These are phyloP conservation scores for Cryptococcus sp. DNA, from an alignment of 1,284 basidiomycete species.

Conservation along the genomic window DNA sequence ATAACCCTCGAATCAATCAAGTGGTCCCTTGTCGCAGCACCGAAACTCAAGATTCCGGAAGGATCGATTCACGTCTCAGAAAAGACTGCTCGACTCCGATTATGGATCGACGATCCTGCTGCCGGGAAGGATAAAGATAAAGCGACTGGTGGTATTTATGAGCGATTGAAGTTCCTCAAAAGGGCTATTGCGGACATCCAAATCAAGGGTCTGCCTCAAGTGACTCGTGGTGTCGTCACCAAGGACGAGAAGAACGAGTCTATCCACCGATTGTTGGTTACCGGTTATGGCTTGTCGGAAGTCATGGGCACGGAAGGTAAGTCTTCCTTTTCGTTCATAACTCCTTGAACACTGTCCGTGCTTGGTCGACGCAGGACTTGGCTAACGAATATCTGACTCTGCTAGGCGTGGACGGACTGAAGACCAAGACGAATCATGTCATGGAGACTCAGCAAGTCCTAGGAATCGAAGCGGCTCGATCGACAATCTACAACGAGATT, in stretches of 20 bases:
- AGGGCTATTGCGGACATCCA: slow-evolving; percentile 78
- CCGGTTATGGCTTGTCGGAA: slow-evolving; percentile 95
- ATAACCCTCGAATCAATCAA: slow-evolving; percentile 91
- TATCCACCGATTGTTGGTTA: slow-evolving; percentile 67
- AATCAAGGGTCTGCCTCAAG: slow-evolving; percentile 85
- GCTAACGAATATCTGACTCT: neutral
- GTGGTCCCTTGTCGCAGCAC: slow-evolving; percentile 81
- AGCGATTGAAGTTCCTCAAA: slow-evolving; percentile 81
- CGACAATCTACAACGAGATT: slow-evolving; percentile 95
- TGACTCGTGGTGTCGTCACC: slow-evolving; percentile 88
- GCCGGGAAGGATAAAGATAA: slow-evolving; percentile 59
- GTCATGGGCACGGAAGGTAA: slow-evolving; percentile 96
- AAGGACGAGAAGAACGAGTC: slow-evolving; percentile 66
- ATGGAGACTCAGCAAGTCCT: slow-evolving; percentile 93
- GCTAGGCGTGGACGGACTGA: slow-evolving; percentile 83
- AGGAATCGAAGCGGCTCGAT: slow-evolving; percentile 94
- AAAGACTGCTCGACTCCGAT: slow-evolving; percentile 75
- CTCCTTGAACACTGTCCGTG: too few species aligned
- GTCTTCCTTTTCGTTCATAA: slow-evolving; percentile 17
- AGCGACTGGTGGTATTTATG: slow-evolving; percentile 60
- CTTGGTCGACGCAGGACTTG: neutral
- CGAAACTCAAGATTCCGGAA: slow-evolving; percentile 90
- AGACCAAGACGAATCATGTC: slow-evolving; percentile 95
- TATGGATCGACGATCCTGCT: slow-evolving; percentile 75
- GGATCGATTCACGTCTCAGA: slow-evolving; percentile 75